A percentile compares a stretch with the other conserved stretches of the same genome.
These are phyloP conservation scores for Metroxylon sagu DNA, from an alignment of 176 grass and related monocot species.

Conservation along the genomic window DNA sequence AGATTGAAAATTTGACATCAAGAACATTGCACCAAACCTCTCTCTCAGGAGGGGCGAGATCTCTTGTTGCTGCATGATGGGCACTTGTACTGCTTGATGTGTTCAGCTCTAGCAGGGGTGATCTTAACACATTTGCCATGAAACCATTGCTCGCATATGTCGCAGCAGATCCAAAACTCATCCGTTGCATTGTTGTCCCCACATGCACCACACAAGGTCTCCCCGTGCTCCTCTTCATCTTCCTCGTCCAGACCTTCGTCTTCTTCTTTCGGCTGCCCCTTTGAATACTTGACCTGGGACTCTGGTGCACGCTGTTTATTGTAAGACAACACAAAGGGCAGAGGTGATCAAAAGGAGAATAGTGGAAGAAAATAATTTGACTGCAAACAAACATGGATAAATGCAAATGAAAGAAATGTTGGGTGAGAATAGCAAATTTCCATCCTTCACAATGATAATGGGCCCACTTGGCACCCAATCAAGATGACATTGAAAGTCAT, in stretches of 20 bases:
- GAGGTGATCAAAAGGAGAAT: background rate
- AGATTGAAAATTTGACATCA: no score
- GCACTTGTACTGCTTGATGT: conserved; percentile 99
- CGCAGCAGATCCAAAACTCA: conserved; percentile 98
- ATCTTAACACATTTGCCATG: conserved; percentile 96
- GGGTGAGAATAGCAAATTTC: no score
- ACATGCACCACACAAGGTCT: conserved; percentile 74
- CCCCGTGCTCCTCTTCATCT: conserved; percentile 49
- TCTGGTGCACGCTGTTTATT: conserved; percentile 40
- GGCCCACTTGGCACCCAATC: no score
- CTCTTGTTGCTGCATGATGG: conserved; percentile 75
- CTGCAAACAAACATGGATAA: no score
- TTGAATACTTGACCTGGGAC: conserved; percentile 33
- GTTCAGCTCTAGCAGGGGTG: conserved; percentile 86
- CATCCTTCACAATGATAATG: no score
- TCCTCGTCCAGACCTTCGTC: conserved; percentile 24
- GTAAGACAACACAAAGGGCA: background rate
- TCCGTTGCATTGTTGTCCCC: conserved; percentile 78
- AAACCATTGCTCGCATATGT: conserved; percentile 97
- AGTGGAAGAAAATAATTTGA: no score
- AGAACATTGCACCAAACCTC: no score
- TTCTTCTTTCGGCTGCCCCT: conserved; percentile 41
- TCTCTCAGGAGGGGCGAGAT: conserved; percentile 39
- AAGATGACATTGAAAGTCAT: no score
- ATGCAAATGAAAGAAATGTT: no score